phyloP scores from a whole-genome alignment of 2,329 filamentous ascomycete species.

The Sporothrix sp. region DNA sequence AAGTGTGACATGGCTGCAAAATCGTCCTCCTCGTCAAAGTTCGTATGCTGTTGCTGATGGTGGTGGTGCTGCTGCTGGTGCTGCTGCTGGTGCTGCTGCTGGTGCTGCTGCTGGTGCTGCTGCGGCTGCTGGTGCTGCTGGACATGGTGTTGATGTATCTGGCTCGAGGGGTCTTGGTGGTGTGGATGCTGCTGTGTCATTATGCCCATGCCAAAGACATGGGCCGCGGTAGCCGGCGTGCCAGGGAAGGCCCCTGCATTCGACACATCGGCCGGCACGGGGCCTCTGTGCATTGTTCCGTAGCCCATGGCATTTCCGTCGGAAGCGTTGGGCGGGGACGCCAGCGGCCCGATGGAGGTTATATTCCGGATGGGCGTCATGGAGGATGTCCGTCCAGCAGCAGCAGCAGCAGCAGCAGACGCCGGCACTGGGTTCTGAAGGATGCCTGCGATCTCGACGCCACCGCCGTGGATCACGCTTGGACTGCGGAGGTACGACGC shows the following conservation, averaged over 20 bases:
- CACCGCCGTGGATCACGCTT: constrained; percentile 1
- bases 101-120: neutral
- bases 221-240: neutral
- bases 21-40: constrained; percentile 15
- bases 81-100: neutral
- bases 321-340: neutral
- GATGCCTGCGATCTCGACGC: constrained; percentile 4
- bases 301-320: neutral
- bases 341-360: neutral
- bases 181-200: neutral
- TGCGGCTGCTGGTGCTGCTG: neutral
- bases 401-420: neutral
- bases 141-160: neutral
- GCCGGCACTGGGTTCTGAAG: neutral
- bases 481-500: neutral
- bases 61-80: neutral
- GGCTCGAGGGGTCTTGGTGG: neutral
- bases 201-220: neutral
- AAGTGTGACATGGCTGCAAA: constrained; percentile 23
- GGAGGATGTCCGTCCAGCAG: neutral
- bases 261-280: neutral
- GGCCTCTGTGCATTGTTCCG: neutral
- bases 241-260: constrained; percentile 1
- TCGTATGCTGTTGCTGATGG: neutral
- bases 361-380: neutral